Base-by-base conservation (phyloP, 257 asterid genomes). In the Linderniella brevidens region DNA sequence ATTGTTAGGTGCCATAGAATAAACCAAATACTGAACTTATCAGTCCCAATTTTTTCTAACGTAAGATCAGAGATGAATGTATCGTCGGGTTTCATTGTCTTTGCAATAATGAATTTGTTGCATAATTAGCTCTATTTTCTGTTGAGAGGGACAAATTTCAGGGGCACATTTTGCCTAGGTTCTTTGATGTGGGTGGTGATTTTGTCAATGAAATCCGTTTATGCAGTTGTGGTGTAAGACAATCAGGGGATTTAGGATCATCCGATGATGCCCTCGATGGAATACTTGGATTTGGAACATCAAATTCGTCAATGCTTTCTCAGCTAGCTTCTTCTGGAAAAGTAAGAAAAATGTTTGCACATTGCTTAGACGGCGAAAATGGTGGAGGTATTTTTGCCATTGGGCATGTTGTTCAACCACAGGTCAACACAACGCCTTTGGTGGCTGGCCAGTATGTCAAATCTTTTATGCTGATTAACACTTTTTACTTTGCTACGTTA, bases 371-470 rank as follows among this genome's bases (percentile, higher is more conserved):
- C 61, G 98, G 94, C 3, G 92, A 70, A 46, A 85, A 85, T 66
- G 98, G 98, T 66, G 98, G 98, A 54, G 98, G 98, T 57, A 90
- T 90, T 57, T 90, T 90, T 75, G 98, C 98, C 56, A 90, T 90
- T 54, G 98, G 98, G 61, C 84, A 90, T 58, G 98, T 90, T 62
- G 96, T 90, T 72, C 90, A 85, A 58, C 98, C 98, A 58, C 76
- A 69, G 81, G 98, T 90, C 48, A 81, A 75, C 61, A 85, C 86
- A 66, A 90, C 96, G 3, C 83, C 96, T 4, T 62, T 90, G 71
- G 71, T 85, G 62, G 75, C 80, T 15, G 53, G 73, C 66, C 93
- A 85, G 98, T 90, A 84, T 43, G 98, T 71, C 49, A 44, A 20
- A 54, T 60, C 52, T 60, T 63, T 59, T 48, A 55, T 17, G 46